Evolutionary conservation across 2,329 filamentous ascomycete species (phyloP).

Genomic region (Cladosporium phlei): DNA sequence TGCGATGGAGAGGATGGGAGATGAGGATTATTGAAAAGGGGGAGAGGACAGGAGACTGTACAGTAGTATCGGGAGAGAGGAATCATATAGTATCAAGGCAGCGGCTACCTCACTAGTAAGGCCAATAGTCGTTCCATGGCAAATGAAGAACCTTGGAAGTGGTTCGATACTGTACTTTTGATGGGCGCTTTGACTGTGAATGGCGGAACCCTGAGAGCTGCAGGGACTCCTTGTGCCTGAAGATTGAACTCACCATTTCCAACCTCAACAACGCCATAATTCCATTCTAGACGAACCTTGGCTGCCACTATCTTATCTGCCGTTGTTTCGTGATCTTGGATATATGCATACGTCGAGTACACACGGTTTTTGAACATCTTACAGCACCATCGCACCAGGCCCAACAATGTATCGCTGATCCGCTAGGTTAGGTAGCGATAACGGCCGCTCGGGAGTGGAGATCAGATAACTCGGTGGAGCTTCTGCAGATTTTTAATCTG

Average conservation of each 20-base stretch:
- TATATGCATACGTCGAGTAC: neutral
- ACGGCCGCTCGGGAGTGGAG: slow-evolving; percentile 11
- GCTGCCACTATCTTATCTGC: no score
- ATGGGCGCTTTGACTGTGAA: no score
- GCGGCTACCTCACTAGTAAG: no score
- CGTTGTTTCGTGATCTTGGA: no score
- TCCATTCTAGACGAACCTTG: no score
- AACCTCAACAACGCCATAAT: no score
- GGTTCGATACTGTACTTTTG: slow-evolving; percentile 9
- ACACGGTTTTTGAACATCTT: no score
- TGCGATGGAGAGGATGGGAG: neutral
- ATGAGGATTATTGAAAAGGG: neutral
- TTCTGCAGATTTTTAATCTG: slow-evolving; percentile 10
- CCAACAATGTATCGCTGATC: no score
- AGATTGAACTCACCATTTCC: no score
- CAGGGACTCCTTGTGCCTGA: neutral
- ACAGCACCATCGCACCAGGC: no score
- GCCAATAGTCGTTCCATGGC: no score
- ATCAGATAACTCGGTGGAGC: neutral
- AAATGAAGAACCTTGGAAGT: slow-evolving; percentile 3
- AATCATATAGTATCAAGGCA: neutral
- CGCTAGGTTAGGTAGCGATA: slow-evolving; percentile 5
- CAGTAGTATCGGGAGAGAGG: no score
- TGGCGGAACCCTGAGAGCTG: slow-evolving; percentile 8
- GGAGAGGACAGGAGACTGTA: neutral